Evolutionary conservation across 306 rosid species (phyloP), one percentile per base, ranked within the genome.

Genomic region (Vigna hirtella): DNA sequence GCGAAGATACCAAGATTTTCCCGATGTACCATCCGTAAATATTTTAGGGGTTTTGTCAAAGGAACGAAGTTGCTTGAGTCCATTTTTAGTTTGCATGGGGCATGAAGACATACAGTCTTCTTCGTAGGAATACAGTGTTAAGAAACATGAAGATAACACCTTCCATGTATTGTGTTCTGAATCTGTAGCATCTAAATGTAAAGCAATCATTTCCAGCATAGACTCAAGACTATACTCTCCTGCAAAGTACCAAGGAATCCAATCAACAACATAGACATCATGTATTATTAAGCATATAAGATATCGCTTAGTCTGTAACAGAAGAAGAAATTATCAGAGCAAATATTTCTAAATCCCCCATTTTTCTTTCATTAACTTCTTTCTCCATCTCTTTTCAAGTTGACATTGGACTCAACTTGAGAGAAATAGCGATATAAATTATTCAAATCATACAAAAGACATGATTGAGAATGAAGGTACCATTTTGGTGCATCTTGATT

Each of bases 171-270:
- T 82, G 82, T 34, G 24, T 36, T 87, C 91, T 16, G 92, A 87
- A 86, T 73, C 45, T 6, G 97, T 78, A 50, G 88, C 97, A 78
- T 90, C 98, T 64, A 94, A 83, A 84, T 94, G 98, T 75, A 66
- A 76, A 66, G 85, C 95, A 84, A 89, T 87, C 92, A 87, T 89
- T 87, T 89, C 97, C 81, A 88, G 56, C 24, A 90, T 76, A 68
- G 95, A 86, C 64, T 89, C 86, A 18, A 77, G 77, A 64, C 86
- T 68, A 72, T 94, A 92, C 42, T 80, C 77, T 4, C 97, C 98
- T 94, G 88, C 84, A 90, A 53, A 77, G 74, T 69, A 70, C 82
- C 63, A 73, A 80, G 75, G 68, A 69, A 81, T 81, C n/a, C 28
- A 62, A 71, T 49, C 71, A 42, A 18, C 40, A 36, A 77, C 71